Evolutionary conservation across 805 yeast genomes (phyloP).

Genomic region (Barnettozyma vustinii): DNA sequence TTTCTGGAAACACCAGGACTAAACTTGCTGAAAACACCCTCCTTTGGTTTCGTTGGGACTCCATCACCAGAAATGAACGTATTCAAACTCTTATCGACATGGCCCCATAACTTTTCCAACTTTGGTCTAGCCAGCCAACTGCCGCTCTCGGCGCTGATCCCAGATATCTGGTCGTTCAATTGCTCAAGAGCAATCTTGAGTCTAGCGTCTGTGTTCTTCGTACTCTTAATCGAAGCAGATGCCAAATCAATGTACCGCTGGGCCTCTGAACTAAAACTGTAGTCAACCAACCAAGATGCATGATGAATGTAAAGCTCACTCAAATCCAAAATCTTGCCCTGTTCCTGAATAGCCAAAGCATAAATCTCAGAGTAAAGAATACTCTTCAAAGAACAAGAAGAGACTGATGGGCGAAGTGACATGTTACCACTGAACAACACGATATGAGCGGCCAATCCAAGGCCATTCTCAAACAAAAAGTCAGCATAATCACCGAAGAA

Average conservation of each 20-base stretch:
- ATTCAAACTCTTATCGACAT: constrained; percentile 71
- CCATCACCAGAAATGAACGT: constrained; percentile 88
- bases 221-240: constrained; percentile 32
- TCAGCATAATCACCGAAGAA: constrained; percentile 49
- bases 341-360: constrained; percentile 16
- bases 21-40: constrained; percentile 64
- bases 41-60: constrained; percentile 30
- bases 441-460: constrained; percentile 35
- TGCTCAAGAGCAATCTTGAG: constrained; percentile 30
- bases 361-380: constrained; percentile 29
- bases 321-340: constrained; percentile 36
- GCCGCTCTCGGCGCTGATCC: constrained; percentile 41
- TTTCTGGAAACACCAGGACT: constrained; percentile 65
- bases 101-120: constrained; percentile 85
- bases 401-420: constrained; percentile 31
- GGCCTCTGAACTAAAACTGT: constrained; percentile 52
- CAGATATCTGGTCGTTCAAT: constrained; percentile 43
- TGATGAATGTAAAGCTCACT: constrained; percentile 58
- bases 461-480: constrained; percentile 34
- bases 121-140: constrained; percentile 81
- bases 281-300: constrained; percentile 65
- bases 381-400: constrained; percentile 17
- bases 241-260: constrained; percentile 58
- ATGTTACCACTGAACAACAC: constrained; percentile 43
- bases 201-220: constrained; percentile 32